Evolutionary conservation across 2,329 filamentous ascomycete genomes (phyloP).

Genomic region (Trichoderma sp.): DNA sequence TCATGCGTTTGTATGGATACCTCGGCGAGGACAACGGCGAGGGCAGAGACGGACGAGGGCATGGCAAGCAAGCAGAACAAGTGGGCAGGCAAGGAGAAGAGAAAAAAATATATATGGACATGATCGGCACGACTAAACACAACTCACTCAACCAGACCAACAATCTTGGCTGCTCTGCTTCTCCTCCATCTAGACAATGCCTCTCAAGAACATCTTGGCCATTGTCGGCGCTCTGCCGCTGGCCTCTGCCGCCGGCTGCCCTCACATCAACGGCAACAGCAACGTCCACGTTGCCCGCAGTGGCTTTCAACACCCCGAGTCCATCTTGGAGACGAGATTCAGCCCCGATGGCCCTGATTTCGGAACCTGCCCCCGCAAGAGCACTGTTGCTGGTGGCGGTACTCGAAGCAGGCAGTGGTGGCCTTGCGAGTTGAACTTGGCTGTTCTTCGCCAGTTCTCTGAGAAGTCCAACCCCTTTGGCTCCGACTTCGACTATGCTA

Average conservation of each 20-base stretch:
- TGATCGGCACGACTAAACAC: not conserved
- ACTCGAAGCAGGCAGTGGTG: constrained; percentile 71
- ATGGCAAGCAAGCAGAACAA: not conserved
- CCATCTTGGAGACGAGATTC: constrained; percentile 14
- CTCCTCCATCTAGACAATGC: constrained; percentile 11
- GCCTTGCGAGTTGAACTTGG: constrained; percentile 64
- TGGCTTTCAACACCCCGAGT: constrained; percentile 3
- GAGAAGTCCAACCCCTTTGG: constrained; percentile 59
- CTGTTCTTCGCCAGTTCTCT: constrained; percentile 70
- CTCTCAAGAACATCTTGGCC: constrained; percentile 18
- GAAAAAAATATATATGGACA: constrained; percentile 13
- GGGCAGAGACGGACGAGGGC: not conserved
- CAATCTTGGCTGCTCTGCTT: not conserved
- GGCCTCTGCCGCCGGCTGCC: constrained; percentile 13
- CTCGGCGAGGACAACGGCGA: not conserved
- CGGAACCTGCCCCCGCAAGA: constrained; percentile 18
- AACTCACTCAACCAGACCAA: not conserved
- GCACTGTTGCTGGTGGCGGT: constrained; percentile 56
- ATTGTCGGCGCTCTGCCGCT: constrained; percentile 20
- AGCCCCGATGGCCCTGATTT: constrained; percentile 19
- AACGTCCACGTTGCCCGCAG: not conserved
- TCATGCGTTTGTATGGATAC: not conserved
- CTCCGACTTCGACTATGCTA: constrained; percentile 66
- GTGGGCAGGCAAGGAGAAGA: not conserved
- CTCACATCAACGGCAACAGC: constrained; percentile 17